Evolutionary conservation across 2,329 filamentous ascomycete species (phyloP).

Genomic region (Endocalyx cinctus): DNA sequence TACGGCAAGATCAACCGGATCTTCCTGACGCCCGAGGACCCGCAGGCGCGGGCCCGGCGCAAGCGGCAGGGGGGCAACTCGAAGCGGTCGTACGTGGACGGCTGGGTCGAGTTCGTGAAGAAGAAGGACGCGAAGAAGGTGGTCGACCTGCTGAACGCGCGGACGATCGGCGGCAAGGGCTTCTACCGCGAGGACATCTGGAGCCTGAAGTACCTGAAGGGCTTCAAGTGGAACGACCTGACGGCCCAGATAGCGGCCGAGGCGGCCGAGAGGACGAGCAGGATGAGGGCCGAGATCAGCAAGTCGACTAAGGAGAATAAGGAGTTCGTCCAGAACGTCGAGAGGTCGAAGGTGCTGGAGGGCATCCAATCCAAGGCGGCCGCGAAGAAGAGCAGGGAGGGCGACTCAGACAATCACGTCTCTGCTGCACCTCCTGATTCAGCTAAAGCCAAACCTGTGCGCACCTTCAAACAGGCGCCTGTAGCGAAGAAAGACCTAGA

Average conservation of each 20-base stretch:
- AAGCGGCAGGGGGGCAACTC: conserved; percentile 75
- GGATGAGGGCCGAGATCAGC: conserved; percentile 73
- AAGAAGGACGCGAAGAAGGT: conserved; percentile 76
- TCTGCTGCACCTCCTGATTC: neutral
- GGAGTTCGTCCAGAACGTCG: conserved; percentile 73
- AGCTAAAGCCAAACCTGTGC: conserved; percentile 11
- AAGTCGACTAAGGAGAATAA: conserved; percentile 76
- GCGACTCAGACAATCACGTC: conserved; percentile 4
- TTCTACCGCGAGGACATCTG: conserved; percentile 85
- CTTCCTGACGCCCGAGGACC: conserved; percentile 40
- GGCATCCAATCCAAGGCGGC: conserved; percentile 62
- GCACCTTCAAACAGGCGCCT: conserved; percentile 25
- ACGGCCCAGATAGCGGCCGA: conserved; percentile 78
- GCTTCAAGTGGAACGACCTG: conserved; percentile 73
- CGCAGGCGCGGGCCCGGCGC: conserved; percentile 59
- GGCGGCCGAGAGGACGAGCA: conserved; percentile 71
- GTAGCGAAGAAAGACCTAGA: conserved; percentile 22
- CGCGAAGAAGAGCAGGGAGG: conserved; percentile 34
- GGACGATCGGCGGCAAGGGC: conserved; percentile 73
- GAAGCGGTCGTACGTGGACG: conserved; percentile 75
- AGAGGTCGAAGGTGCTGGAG: conserved; percentile 74
- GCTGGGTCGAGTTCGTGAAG: conserved; percentile 77
- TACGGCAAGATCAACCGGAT: conserved; percentile 64
- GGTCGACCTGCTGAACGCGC: conserved; percentile 71
- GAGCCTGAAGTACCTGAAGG: conserved; percentile 76